A percentile compares a stretch with the other conserved stretches of the same genome.
Conservation (phyloP, 169 alveolate genomes). For the Theileria orientalis region DNA sequence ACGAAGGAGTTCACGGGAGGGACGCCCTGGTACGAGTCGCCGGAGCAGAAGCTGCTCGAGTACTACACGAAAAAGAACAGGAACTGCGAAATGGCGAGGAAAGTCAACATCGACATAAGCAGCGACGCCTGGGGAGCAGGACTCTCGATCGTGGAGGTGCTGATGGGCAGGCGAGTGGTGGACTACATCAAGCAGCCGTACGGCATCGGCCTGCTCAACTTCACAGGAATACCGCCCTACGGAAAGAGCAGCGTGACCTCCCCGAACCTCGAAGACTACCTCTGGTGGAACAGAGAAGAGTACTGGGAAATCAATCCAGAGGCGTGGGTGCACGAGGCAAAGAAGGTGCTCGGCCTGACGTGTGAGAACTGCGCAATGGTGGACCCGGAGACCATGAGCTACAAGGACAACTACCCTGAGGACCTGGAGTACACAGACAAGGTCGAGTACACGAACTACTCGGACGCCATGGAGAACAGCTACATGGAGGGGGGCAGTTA, state of each 20-base stretch:
- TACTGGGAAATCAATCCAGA: conserved; percentile 62
- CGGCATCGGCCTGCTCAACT: conserved; percentile 82
- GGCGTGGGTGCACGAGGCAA: conserved; percentile 37
- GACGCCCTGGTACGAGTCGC: conserved; percentile 87
- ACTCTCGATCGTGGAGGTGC: conserved; percentile 79
- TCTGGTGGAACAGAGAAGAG: conserved; percentile 68
- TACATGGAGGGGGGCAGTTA: conserved; percentile 20
- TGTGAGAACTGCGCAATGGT: conserved; percentile 9
- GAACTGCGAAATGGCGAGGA: conserved; percentile 72
- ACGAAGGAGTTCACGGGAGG: conserved; percentile 86
- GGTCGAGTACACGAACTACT: background rate
- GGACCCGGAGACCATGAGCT: too few relatives aligned
- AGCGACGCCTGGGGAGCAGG: conserved; percentile 89
- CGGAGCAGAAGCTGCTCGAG: conserved; percentile 82
- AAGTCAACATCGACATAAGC: conserved; percentile 71
- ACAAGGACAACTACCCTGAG: background rate
- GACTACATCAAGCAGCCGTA: conserved; percentile 75
- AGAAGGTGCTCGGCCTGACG: conserved; percentile 45
- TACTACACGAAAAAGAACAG: conserved; percentile 80
- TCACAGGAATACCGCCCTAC: conserved; percentile 67
- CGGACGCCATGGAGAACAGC: conserved; percentile 5
- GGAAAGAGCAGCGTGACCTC: background rate
- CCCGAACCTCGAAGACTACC: conserved; percentile 3
- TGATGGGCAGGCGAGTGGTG: conserved; percentile 78
- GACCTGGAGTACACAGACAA: background rate